These are phyloP conservation scores for Epicoccum nigrum DNA, from an alignment of 2,329 filamentous ascomycete genomes.

Conservation along the genomic window DNA sequence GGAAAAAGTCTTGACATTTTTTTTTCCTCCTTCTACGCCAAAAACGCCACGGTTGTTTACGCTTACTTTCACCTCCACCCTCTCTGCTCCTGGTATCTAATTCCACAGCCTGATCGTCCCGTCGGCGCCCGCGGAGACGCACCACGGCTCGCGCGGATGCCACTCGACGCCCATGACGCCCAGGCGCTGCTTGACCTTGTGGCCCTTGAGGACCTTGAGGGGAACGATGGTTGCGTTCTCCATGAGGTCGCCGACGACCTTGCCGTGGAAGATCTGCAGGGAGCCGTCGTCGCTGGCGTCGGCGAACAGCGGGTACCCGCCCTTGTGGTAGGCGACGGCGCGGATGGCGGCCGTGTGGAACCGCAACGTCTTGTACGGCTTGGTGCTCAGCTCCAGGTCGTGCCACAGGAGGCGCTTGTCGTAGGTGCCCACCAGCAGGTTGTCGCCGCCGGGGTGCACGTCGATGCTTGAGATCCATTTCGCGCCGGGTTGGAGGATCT, in stretches of 20 bases:
- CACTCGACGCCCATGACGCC: slow-evolving; percentile 95
- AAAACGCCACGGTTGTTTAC: too few relatives aligned
- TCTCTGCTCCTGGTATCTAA: slow-evolving; percentile 28
- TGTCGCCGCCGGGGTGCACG: slow-evolving; percentile 90
- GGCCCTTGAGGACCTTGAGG: slow-evolving; percentile 89
- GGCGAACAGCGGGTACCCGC: slow-evolving; percentile 81
- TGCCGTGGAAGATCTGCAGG: slow-evolving; percentile 95
- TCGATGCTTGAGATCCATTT: slow-evolving; percentile 95
- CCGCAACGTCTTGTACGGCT: slow-evolving; percentile 94
- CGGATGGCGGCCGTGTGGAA: slow-evolving; percentile 94
- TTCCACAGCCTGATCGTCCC: slow-evolving; percentile 90
- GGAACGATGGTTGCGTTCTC: slow-evolving; percentile 97
- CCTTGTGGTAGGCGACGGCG: slow-evolving; percentile 83
- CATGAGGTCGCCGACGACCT: slow-evolving; percentile 92
- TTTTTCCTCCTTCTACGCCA: too few relatives aligned
- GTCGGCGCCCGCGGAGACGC: slow-evolving; percentile 91
- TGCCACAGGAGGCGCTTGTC: slow-evolving; percentile 95
- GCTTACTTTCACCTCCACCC: neutral
- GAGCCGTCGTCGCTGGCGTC: slow-evolving; percentile 95
- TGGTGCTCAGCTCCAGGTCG: slow-evolving; percentile 87
- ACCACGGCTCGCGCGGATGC: slow-evolving; percentile 95
- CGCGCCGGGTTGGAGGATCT: slow-evolving; percentile 90
- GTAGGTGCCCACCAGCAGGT: slow-evolving; percentile 92
- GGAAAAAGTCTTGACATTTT: too few relatives aligned
- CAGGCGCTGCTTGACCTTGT: slow-evolving; percentile 82